Evolutionary conservation across 164 flowering plant genomes (phyloP).

Genomic region (Houttuynia cordata): DNA sequence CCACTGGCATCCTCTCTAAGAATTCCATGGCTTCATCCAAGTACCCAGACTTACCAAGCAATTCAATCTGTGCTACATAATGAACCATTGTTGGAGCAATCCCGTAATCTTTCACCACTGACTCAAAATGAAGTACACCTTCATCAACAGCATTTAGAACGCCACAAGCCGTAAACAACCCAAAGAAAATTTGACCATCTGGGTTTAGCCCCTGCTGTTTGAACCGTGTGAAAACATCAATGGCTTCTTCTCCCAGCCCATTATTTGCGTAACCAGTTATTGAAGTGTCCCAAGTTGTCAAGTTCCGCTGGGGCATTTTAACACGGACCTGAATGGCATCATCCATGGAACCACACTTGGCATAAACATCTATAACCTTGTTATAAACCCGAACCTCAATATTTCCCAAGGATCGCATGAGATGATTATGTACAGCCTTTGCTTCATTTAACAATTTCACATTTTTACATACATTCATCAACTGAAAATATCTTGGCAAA

Average conservation of each 20-base stretch:
- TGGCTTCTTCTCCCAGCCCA: slow-evolving; percentile 62
- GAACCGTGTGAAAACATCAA: slow-evolving; percentile 48
- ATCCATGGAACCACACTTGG: slow-evolving; percentile 46
- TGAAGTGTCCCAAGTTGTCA: slow-evolving; percentile 72
- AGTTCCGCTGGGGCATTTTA: slow-evolving; percentile 43
- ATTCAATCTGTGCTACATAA: slow-evolving; percentile 49
- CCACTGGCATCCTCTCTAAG: slow-evolving; percentile 49
- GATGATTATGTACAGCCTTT: slow-evolving; percentile 39
- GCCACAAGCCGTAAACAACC: slow-evolving; percentile 57
- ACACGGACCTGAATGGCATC: slow-evolving; percentile 43
- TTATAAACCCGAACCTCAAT: slow-evolving; percentile 32
- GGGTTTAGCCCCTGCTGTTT: slow-evolving; percentile 54
- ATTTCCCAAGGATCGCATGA: slow-evolving; percentile 20
- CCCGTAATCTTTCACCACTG: slow-evolving; percentile 47
- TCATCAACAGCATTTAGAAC: slow-evolving; percentile 42
- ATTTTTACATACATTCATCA: slow-evolving; percentile 56
- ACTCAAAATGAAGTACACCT: slow-evolving; percentile 63
- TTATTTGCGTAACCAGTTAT: slow-evolving; percentile 49
- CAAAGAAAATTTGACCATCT: slow-evolving; percentile 46
- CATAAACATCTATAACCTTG: slow-evolving; percentile 55
- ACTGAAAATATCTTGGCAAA: slow-evolving; percentile 23
- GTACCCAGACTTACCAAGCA: slow-evolving; percentile 57
- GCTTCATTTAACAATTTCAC: slow-evolving; percentile 41
- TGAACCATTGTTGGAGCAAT: slow-evolving; percentile 59
- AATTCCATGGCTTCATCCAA: slow-evolving; percentile 66